A percentile compares a stretch with the other conserved stretches of the same genome.
These are phyloP conservation scores for Aspergillus eucalypticola DNA, from an alignment of 2,329 filamentous ascomycete species.

Conservation along the genomic window DNA sequence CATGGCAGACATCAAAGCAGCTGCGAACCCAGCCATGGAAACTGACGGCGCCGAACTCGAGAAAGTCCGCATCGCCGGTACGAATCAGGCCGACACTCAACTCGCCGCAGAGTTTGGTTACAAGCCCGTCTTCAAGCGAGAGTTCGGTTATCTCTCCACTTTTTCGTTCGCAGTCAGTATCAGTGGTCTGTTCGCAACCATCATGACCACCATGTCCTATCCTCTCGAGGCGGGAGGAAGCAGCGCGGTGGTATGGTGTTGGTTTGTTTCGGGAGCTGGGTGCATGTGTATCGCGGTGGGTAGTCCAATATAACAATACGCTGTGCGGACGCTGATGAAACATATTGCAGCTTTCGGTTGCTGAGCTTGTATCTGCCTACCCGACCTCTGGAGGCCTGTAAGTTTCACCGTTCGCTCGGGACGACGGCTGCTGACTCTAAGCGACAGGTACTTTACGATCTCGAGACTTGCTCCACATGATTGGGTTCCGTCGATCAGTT, in stretches of 20 bases:
- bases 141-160: conserved; percentile 3
- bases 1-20: conserved; percentile 1
- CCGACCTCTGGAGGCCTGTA: conserved; percentile 4
- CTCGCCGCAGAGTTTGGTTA: conserved; percentile 3
- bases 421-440: neutral
- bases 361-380: conserved; percentile 1
- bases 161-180: conserved; percentile 10
- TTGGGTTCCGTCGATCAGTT: conserved; percentile 4
- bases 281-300: conserved; percentile 8
- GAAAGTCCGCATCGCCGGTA: neutral
- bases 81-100: conserved; percentile 1
- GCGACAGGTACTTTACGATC: neutral
- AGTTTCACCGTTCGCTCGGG: neutral
- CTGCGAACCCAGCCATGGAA: neutral
- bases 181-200: neutral
- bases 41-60: neutral
- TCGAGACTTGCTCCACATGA: neutral
- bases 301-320: neutral
- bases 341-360: conserved; percentile 1
- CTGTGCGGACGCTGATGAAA: neutral
- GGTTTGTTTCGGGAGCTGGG: neutral
- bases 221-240: conserved; percentile 6
- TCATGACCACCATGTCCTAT: conserved; percentile 7
- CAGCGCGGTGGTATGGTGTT: conserved; percentile 8
- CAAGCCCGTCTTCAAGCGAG: conserved; percentile 7